These are phyloP conservation scores for Paramecium pentaurelia DNA, from an alignment of 73 alveolate species.

Conservation along the genomic window DNA sequence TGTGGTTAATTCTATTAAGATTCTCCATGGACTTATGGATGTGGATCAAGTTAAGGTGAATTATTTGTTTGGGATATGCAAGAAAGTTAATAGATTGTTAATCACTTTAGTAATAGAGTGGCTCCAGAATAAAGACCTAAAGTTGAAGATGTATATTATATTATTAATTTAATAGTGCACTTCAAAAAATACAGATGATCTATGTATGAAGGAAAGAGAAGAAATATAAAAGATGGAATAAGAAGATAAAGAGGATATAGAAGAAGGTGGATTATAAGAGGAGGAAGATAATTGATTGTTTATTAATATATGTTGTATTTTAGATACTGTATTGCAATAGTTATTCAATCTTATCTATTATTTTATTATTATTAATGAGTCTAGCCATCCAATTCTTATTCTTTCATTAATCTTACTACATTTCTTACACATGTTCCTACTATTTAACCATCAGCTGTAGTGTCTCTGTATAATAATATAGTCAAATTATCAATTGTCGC, in stretches of 20 bases:
- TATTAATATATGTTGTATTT: background rate
- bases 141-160: background rate
- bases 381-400: background rate
- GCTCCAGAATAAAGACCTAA: constrained; percentile 30
- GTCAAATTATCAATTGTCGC: background rate
- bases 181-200: constrained; percentile 8
- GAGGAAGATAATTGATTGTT: background rate
- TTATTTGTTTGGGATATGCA: constrained; percentile 58
- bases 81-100: constrained; percentile 43
- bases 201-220: constrained; percentile 45
- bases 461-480: background rate
- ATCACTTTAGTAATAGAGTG: constrained; percentile 32
- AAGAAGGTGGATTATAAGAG: background rate
- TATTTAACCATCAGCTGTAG: background rate
- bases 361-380: background rate
- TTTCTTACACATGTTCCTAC: background rate
- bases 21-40: constrained; percentile 61
- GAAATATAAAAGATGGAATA: constrained; percentile 53
- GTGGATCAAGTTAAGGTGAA: constrained; percentile 58
- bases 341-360: background rate
- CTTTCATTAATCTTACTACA: background rate
- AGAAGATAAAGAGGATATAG: constrained; percentile 50
- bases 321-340: background rate
- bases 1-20: constrained; percentile 56
- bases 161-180: constrained; percentile 31